Conservation (phyloP, 805 yeast species). For the Kazachstania africana region DNA sequence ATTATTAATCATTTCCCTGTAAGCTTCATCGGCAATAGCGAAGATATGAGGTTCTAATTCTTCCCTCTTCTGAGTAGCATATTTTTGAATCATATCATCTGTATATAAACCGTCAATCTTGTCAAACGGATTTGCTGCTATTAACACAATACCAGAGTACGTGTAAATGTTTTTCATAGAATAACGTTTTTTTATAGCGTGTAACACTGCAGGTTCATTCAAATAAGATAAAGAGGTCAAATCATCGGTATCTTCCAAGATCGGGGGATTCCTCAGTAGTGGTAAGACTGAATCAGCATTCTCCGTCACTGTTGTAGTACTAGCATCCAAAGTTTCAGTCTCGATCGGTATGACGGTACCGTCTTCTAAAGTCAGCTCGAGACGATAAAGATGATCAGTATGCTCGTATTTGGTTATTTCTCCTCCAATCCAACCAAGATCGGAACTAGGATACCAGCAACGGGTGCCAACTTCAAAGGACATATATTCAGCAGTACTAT, state of each 20-base stretch:
- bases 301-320: neutral
- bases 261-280: slow-evolving; percentile 73
- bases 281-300: neutral
- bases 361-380: slow-evolving; percentile 43
- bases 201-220: slow-evolving; percentile 93
- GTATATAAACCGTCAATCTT: slow-evolving; percentile 82
- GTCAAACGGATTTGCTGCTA: slow-evolving; percentile 94
- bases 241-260: slow-evolving; percentile 88
- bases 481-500: no score
- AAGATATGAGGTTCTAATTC: slow-evolving; percentile 94
- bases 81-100: slow-evolving; percentile 84
- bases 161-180: slow-evolving; percentile 84
- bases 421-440: slow-evolving; percentile 63
- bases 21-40: slow-evolving; percentile 97
- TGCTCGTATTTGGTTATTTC: slow-evolving; percentile 38
- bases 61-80: slow-evolving; percentile 71
- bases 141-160: slow-evolving; percentile 91
- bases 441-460: slow-evolving; percentile 67
- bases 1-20: slow-evolving; percentile 84
- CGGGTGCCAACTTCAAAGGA: slow-evolving; percentile 49
- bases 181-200: slow-evolving; percentile 84
- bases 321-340: neutral
- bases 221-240: slow-evolving; percentile 82
- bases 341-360: slow-evolving; percentile 38
- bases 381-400: slow-evolving; percentile 31